Conservation (phyloP, 176 grass and related monocot genomes). For the Musa beccarii region DNA sequence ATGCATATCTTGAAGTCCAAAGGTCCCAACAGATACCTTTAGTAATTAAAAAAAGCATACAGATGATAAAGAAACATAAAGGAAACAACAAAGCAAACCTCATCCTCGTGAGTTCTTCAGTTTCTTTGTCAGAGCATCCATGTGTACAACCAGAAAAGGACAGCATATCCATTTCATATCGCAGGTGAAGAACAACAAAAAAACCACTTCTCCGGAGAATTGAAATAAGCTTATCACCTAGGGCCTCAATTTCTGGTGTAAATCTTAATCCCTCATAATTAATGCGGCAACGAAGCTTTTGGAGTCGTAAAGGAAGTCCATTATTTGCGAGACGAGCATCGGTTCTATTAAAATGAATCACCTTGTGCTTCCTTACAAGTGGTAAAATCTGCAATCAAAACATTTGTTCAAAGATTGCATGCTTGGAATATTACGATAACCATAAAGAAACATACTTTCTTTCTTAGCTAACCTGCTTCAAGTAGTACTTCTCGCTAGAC, state of each 20-base stretch:
- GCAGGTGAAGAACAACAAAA: conserved; percentile 88
- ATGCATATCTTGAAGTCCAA: conserved; percentile 63
- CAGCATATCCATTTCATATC: conserved; percentile 99
- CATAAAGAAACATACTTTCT: neutral
- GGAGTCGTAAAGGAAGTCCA: conserved; percentile 69
- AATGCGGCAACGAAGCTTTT: conserved; percentile 78
- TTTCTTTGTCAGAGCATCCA: conserved; percentile 73
- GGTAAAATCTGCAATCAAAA: conserved; percentile 59
- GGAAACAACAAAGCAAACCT: conserved; percentile 29
- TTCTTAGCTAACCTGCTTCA: conserved; percentile 58
- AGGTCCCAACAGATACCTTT: conserved; percentile 10
- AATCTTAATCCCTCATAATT: conserved; percentile 82
- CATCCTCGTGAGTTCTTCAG: conserved; percentile 74
- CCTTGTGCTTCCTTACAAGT: conserved; percentile 79
- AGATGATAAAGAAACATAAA: neutral
- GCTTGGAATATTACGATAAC: neutral
- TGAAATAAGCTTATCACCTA: conserved; percentile 74
- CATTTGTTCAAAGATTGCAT: neutral
- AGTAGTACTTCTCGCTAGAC: conserved; percentile 94
- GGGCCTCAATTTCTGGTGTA: conserved; percentile 65
- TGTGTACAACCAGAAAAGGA: conserved; percentile 95
- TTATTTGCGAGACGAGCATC: conserved; percentile 87
- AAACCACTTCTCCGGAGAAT: conserved; percentile 47
- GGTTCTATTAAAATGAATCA: conserved; percentile 75
- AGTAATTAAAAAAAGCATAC: conserved; percentile 6